phyloP scores from a whole-genome alignment of 345 rosid genomes.

The Adansonia digitata region DNA sequence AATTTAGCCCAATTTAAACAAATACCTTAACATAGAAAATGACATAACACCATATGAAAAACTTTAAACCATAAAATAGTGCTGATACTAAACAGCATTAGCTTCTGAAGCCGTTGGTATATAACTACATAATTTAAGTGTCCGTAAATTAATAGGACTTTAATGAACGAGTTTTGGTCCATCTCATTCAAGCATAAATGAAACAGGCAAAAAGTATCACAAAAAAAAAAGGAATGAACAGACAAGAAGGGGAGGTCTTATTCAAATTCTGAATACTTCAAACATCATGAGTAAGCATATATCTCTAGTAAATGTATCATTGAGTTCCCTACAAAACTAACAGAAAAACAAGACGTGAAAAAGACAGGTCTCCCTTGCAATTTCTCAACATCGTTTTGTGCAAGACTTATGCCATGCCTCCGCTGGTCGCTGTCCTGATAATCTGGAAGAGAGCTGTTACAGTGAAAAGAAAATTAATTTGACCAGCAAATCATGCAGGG shows the following conservation, averaged over 20 bases:
- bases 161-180: neutral
- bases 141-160: too few species aligned
- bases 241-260: constrained; percentile 1
- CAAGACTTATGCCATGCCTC: constrained; percentile 50
- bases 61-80: too few species aligned
- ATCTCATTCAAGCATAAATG: neutral
- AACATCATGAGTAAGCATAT: constrained; percentile 10
- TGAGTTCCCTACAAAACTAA: constrained; percentile 19
- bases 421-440: constrained; percentile 78
- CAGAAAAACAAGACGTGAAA: neutral
- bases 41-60: too few species aligned
- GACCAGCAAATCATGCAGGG: neutral
- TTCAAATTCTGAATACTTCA: constrained; percentile 11
- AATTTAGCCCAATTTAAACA: too few species aligned
- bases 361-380: constrained; percentile 8
- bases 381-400: neutral
- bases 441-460: constrained; percentile 91
- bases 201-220: neutral
- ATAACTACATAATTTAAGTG: too few species aligned
- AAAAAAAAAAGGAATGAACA: neutral
- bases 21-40: too few species aligned
- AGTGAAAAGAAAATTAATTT: neutral
- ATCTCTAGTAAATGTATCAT: constrained; percentile 7
- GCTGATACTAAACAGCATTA: too few species aligned
- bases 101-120: too few species aligned